phyloP scores from a whole-genome alignment of 179 eudicot genomes.

The Nepenthes alata region DNA sequence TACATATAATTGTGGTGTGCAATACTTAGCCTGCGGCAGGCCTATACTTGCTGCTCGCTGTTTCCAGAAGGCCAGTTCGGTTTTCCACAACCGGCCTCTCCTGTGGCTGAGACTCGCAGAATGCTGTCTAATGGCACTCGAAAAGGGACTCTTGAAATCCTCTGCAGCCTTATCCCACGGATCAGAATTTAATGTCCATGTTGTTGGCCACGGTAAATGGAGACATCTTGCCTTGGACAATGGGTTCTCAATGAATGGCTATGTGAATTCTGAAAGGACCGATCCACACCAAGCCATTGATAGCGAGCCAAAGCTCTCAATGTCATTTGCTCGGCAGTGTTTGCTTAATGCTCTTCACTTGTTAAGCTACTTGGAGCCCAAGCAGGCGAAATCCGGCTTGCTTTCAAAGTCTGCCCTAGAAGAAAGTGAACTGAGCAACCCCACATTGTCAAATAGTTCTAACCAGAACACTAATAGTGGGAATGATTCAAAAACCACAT shows the following conservation, averaged over 20 bases:
- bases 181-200: constrained; percentile 41
- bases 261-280: constrained; percentile 18
- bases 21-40: constrained; percentile 71
- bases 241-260: constrained; percentile 19
- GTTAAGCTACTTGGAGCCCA: constrained; percentile 29
- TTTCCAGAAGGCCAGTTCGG: constrained; percentile 54
- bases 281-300: constrained; percentile 19
- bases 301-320: constrained; percentile 39
- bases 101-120: constrained; percentile 87
- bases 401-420: constrained; percentile 18
- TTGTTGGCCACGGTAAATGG: constrained; percentile 84
- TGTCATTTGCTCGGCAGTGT: constrained; percentile 60
- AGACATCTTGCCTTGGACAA: constrained; percentile 51
- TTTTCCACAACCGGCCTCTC: constrained; percentile 62
- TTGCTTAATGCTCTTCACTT: constrained; percentile 66
- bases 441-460: constrained; percentile 16
- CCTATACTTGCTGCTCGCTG: constrained; percentile 73
- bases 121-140: constrained; percentile 69
- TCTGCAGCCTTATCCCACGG: constrained; percentile 14
- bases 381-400: constrained; percentile 20
- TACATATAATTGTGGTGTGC: constrained; percentile 73
- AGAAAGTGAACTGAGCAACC: constrained; percentile 32
- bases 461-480: constrained; percentile 18
- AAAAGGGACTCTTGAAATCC: constrained; percentile 45
- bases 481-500: constrained; percentile 27